Percentiles rank a stretch among this genome's conserved stretches.
phyloP scores from a whole-genome alignment of 192 early-diverging fungal genomes.

The Coemansia sp. region DNA sequence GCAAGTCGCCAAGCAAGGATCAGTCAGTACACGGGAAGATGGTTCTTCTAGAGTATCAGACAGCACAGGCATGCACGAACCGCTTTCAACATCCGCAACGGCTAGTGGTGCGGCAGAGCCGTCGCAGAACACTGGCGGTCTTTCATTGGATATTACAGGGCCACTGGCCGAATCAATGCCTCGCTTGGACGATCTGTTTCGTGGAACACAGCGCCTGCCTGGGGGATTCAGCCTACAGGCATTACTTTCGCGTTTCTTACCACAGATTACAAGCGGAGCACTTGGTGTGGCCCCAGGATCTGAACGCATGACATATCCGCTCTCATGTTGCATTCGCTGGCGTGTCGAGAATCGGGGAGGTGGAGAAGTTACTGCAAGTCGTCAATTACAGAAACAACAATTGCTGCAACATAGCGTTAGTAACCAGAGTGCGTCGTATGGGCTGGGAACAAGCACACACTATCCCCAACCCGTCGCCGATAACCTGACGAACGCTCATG shows the following conservation, averaged over 20 bases:
- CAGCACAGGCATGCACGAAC: neutral
- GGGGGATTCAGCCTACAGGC: slow-evolving; percentile 40
- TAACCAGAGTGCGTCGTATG: neutral
- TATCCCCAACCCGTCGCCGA: slow-evolving; percentile 1
- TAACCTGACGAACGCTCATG: slow-evolving; percentile 18
- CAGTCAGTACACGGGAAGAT: neutral
- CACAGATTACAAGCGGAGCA: slow-evolving; percentile 28
- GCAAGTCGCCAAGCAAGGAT: neutral
- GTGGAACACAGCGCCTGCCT: slow-evolving; percentile 34
- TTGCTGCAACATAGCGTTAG: neutral
- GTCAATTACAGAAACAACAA: slow-evolving; percentile 12
- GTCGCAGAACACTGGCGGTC: slow-evolving; percentile 19
- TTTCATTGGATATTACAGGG: slow-evolving; percentile 33
- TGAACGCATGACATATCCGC: slow-evolving; percentile 41
- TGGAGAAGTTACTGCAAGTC: slow-evolving; percentile 12
- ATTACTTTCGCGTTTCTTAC: slow-evolving; percentile 45
- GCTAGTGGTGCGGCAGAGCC: neutral
- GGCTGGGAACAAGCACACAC: neutral
- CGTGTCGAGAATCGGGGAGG: slow-evolving; percentile 17
- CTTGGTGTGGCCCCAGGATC: slow-evolving; percentile 26
- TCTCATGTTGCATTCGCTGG: slow-evolving; percentile 46
- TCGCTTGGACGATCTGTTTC: slow-evolving; percentile 38
- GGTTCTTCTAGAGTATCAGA: neutral
- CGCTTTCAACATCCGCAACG: neutral
- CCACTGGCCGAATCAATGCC: slow-evolving; percentile 43